Evolutionary conservation across 495 filamentous ascomycete genomes (phyloP).

Genomic region (Tuber magnatum): DNA sequence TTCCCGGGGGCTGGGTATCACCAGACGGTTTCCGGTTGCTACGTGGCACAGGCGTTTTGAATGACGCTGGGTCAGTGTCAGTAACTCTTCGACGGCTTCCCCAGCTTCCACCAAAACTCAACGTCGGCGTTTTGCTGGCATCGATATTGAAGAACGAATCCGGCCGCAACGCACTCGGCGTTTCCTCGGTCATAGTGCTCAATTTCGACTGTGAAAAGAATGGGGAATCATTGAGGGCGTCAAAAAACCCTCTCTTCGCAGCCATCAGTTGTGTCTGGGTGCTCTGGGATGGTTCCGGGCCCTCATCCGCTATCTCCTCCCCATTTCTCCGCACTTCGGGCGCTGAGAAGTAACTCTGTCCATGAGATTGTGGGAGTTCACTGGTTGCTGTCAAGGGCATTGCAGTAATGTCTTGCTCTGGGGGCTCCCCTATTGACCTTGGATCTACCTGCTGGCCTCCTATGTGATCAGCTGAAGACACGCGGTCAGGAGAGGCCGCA

Average conservation of each 20-base stretch:
- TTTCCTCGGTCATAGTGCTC: constrained; percentile 9
- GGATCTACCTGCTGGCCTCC: neutral
- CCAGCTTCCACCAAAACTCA: neutral
- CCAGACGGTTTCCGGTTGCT: neutral
- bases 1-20: neutral
- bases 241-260: constrained; percentile 29
- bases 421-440: neutral
- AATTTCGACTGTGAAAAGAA: constrained; percentile 13
- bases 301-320: constrained; percentile 7
- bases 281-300: constrained; percentile 22
- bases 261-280: constrained; percentile 25
- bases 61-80: constrained; percentile 9
- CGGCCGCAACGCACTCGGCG: constrained; percentile 23
- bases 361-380: neutral
- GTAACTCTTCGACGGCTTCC: neutral
- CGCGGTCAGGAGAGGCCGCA: neutral
- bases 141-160: constrained; percentile 23
- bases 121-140: constrained; percentile 9
- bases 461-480: neutral
- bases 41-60: constrained; percentile 17
- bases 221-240: constrained; percentile 32
- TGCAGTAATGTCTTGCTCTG: neutral
- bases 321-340: neutral
- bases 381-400: neutral
- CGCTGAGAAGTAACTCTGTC: neutral